Conservation (phyloP, 768 basidiomycete genomes). For the Agaricus sinodeliciosus region DNA sequence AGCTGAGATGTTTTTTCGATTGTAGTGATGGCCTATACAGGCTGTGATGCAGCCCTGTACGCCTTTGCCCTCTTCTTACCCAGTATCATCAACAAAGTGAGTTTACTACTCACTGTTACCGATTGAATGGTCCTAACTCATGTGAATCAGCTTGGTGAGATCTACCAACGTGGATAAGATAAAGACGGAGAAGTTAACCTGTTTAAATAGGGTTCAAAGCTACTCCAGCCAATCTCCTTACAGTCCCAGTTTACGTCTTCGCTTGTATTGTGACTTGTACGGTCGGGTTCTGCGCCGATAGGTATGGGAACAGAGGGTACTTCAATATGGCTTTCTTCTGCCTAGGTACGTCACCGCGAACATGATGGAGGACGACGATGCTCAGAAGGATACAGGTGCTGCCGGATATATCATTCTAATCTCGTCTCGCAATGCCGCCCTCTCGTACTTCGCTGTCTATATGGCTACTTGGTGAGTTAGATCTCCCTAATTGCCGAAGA, state of each 20-base stretch:
- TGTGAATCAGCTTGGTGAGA: slow-evolving; percentile 3
- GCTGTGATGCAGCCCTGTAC: slow-evolving; percentile 62
- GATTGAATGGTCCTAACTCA: too few relatives aligned
- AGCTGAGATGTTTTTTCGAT: neutral
- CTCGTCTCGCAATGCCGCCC: slow-evolving; percentile 47
- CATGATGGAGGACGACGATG: slow-evolving; percentile 10
- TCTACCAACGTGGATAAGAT: neutral
- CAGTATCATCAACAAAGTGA: slow-evolving; percentile 66
- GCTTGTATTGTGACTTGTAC: slow-evolving; percentile 62
- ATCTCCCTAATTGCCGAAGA: neutral
- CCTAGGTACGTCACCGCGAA: slow-evolving; percentile 23
- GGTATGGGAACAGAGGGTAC: slow-evolving; percentile 50
- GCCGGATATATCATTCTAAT: slow-evolving; percentile 70
- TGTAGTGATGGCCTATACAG: slow-evolving; percentile 50
- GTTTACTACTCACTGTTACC: slow-evolving; percentile 13
- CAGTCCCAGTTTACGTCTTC: slow-evolving; percentile 68
- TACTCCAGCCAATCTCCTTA: slow-evolving; percentile 68
- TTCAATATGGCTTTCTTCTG: slow-evolving; percentile 53
- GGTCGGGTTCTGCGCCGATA: slow-evolving; percentile 60
- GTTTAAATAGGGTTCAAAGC: slow-evolving; percentile 47
- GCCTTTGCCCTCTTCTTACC: slow-evolving; percentile 76
- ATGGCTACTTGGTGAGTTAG: slow-evolving; percentile 55
- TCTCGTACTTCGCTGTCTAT: slow-evolving; percentile 70
- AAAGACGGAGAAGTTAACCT: neutral
- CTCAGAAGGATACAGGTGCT: slow-evolving; percentile 29